Percentiles rank a stretch among this genome's conserved stretches.
phyloP scores from a whole-genome alignment of 768 basidiomycete genomes.

The Paxillus rubicundulus region DNA sequence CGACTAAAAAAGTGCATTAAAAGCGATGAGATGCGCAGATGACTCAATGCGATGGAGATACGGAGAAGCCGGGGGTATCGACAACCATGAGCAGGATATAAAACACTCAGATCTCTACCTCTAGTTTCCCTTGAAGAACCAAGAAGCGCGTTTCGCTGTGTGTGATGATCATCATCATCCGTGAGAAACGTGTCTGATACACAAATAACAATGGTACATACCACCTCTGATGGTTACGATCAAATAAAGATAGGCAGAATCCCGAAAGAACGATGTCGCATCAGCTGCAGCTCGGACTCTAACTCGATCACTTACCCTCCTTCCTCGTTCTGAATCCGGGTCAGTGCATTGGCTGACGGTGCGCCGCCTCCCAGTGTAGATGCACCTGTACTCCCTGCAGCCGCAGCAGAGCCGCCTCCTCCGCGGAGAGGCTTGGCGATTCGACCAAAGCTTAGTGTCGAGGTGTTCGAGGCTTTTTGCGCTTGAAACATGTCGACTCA shows the following conservation, averaged over 20 bases:
- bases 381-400: conserved; percentile 39
- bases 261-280: conserved; percentile 12
- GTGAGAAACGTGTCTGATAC: conserved; percentile 20
- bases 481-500: conserved; percentile 43
- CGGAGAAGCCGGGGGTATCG: conserved; percentile 10
- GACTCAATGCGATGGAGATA: conserved; percentile 17
- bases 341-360: conserved; percentile 61
- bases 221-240: conserved; percentile 31
- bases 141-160: conserved; percentile 85
- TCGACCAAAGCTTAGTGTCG: conserved; percentile 81
- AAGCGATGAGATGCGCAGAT: conserved; percentile 29
- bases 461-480: conserved; percentile 71
- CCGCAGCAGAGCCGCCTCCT: conserved; percentile 64
- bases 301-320: conserved; percentile 49
- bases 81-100: conserved; percentile 10
- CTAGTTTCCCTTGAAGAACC: conserved; percentile 79
- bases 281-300: conserved; percentile 8
- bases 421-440: conserved; percentile 97
- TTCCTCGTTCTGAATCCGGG: conserved; percentile 80
- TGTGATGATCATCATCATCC: conserved; percentile 30
- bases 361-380: conserved; percentile 41
- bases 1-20: conserved; percentile 22
- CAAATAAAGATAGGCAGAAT: conserved; percentile 11
- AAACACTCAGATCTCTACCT: conserved; percentile 6
- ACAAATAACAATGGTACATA: conserved; percentile 23